phyloP scores from a whole-genome alignment of 352 stramenopile species.

The Phytophthora pluvialis region DNA sequence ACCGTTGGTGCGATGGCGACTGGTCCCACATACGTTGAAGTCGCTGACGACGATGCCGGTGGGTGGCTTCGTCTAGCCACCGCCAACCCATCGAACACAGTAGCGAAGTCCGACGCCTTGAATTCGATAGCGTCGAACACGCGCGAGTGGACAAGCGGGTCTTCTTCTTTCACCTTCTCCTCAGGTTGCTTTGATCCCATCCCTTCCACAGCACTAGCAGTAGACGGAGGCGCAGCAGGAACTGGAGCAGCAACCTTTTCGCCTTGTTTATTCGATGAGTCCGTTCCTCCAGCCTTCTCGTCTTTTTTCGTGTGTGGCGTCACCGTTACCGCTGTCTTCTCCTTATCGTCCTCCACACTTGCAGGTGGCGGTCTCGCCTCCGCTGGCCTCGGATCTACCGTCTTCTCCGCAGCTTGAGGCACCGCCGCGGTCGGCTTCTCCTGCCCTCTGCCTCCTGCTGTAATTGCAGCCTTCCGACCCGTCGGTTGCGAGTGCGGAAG shows the following conservation, averaged over 20 bases:
- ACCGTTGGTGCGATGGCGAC: background rate
- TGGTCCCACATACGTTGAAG: conserved; percentile 8
- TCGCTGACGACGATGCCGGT: conserved; percentile 4
- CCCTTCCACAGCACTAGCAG: background rate
- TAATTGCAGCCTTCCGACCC: background rate
- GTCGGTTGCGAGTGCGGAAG: background rate
- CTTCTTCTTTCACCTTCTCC: background rate
- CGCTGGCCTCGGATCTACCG: conserved; percentile 1
- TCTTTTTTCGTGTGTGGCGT: conserved; percentile 1
- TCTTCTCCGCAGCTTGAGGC: background rate
- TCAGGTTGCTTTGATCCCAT: background rate
- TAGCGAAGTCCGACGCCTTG: conserved; percentile 49
- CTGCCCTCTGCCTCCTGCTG: background rate
- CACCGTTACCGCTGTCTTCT: background rate
- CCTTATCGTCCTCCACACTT: background rate
- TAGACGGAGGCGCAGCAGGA: background rate
- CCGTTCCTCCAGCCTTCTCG: background rate
- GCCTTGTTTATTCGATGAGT: background rate
- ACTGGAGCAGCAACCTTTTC: background rate
- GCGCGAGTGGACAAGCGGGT: conserved; percentile 44
- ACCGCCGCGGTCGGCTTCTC: background rate
- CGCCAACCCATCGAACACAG: conserved; percentile 43
- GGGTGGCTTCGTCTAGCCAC: conserved; percentile 46
- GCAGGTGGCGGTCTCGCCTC: conserved; percentile 12
- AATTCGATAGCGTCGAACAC: conserved; percentile 52